A percentile compares a stretch with the other conserved stretches of the same genome.
phyloP scores from a whole-genome alignment of 495 filamentous ascomycete genomes.

The Elasticomyces elasticus region DNA sequence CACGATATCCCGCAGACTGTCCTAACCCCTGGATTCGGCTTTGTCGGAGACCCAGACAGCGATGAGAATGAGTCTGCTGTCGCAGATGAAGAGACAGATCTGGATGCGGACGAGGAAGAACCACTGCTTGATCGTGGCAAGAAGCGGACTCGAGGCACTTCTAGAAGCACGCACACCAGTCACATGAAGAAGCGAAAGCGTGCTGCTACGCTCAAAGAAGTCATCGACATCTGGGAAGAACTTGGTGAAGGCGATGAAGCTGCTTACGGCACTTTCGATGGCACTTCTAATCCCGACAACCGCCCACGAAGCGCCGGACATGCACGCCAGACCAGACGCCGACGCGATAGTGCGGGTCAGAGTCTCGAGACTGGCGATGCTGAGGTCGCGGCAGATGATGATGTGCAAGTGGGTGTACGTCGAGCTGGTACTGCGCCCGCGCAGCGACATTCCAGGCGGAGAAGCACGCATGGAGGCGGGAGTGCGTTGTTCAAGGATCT shows the following conservation, averaged over 20 bases:
- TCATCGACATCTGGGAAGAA: slow-evolving; percentile 32
- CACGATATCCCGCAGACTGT: slow-evolving; percentile 44
- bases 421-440: slow-evolving; percentile 11
- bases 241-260: slow-evolving; percentile 24
- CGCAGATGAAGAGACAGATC: slow-evolving; percentile 20
- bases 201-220: slow-evolving; percentile 18
- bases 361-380: slow-evolving; percentile 1
- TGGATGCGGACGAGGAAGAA: slow-evolving; percentile 7
- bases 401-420: neutral
- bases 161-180: neutral
- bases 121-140: slow-evolving; percentile 8
- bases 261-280: slow-evolving; percentile 16
- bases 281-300: neutral
- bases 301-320: slow-evolving; percentile 4
- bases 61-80: slow-evolving; percentile 14
- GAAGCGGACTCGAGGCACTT: slow-evolving; percentile 2
- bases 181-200: slow-evolving; percentile 15
- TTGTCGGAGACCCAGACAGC: slow-evolving; percentile 41
- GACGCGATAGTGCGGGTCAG: slow-evolving; percentile 9
- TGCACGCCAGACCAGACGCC: neutral
- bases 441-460: neutral
- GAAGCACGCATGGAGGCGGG: slow-evolving; percentile 14
- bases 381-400: neutral
- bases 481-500: slow-evolving; percentile 19
- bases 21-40: slow-evolving; percentile 58